These are phyloP conservation scores for Aspergillus steynii DNA, from an alignment of 495 filamentous ascomycete species.

Conservation along the genomic window DNA sequence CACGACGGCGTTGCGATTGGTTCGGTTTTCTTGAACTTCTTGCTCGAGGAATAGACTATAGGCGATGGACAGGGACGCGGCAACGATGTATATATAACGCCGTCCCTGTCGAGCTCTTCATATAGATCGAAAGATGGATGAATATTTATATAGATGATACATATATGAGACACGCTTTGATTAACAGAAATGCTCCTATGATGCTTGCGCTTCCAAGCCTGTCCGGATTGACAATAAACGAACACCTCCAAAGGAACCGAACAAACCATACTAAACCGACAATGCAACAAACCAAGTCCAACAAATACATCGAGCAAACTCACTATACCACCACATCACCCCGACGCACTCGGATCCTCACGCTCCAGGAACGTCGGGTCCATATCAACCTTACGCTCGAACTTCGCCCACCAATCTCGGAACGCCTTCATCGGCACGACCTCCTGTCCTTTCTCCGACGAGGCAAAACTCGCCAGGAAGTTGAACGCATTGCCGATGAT, in stretches of 20 bases:
- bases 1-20: constrained; percentile 78
- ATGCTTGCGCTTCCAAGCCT: neutral
- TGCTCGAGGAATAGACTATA: constrained; percentile 52
- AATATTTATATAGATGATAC: neutral
- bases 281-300: neutral
- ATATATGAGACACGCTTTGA: neutral
- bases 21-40: constrained; percentile 69
- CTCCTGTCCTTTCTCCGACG: constrained; percentile 63
- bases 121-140: neutral
- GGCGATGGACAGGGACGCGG: neutral
- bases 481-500: constrained; percentile 98
- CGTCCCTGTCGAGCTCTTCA: neutral
- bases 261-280: neutral
- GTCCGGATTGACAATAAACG: neutral
- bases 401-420: constrained; percentile 96
- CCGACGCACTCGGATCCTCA: constrained; percentile 51
- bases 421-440: constrained; percentile 89
- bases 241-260: neutral
- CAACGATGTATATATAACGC: neutral
- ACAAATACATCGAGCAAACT: neutral
- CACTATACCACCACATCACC: constrained; percentile 2
- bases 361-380: constrained; percentile 91
- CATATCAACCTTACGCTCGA: constrained; percentile 80
- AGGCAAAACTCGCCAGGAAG: constrained; percentile 86
- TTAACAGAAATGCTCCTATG: neutral